These are phyloP conservation scores for Nannochloropsis gaditana DNA, from an alignment of 108 stramenopile species.

Conservation along the genomic window DNA sequence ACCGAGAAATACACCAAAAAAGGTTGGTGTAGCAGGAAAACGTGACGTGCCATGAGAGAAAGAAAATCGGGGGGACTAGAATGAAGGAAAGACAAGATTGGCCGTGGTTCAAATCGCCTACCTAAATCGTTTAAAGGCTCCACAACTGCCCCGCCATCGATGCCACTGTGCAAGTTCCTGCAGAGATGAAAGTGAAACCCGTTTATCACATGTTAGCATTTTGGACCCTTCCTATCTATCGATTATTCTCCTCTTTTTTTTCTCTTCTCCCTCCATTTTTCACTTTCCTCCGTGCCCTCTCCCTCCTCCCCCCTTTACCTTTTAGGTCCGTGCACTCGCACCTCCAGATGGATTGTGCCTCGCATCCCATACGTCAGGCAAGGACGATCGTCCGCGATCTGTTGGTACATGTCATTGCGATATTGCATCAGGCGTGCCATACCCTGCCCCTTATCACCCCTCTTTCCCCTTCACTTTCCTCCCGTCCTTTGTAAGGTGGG, in stretches of 20 bases:
- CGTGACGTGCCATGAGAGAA: too few species aligned
- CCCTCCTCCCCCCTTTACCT: background rate
- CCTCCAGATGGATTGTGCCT: constrained; percentile 26
- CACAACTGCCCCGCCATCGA: constrained; percentile 21
- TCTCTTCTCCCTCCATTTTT: background rate
- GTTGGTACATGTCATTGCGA: background rate
- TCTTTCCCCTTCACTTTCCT: background rate
- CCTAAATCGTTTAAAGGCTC: constrained; percentile 17
- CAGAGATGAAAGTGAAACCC: background rate
- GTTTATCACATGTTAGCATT: background rate
- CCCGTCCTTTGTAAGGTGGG: background rate
- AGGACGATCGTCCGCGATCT: constrained; percentile 34
- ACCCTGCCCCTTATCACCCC: background rate
- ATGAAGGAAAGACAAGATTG: too few species aligned
- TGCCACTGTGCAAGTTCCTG: constrained; percentile 25
- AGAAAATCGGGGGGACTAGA: too few species aligned
- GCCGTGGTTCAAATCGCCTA: background rate
- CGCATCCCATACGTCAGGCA: constrained; percentile 43
- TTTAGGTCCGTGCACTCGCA: constrained; percentile 9
- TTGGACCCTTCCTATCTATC: too few species aligned
- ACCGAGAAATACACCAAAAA: too few species aligned
- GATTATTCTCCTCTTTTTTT: background rate
- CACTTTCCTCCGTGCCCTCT: background rate
- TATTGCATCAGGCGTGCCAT: background rate
- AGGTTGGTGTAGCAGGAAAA: too few species aligned